Base-by-base conservation (phyloP, 2,329 filamentous ascomycete species). In the Cercospora sesami region DNA sequence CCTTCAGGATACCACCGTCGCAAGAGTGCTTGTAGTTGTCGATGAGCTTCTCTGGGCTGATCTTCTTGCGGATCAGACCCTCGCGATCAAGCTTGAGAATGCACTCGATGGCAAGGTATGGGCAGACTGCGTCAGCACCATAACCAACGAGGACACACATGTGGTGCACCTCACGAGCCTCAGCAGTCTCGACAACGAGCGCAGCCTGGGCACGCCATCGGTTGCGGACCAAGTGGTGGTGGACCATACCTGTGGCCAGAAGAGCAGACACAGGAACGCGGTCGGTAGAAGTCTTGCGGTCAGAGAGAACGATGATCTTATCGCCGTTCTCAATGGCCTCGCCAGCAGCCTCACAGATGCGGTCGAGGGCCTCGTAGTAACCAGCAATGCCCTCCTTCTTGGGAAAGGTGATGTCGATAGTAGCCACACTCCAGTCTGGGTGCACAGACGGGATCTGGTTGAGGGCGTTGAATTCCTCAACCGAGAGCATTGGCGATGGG, bases 121-220 rank as follows among this genome's bases (percentile, higher is more conserved):
- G 94, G 84, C 95, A 96, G 78, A 98, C 89, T 60, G 90, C 94
- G 82, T 98, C 94, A 65, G 91, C 93, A 83, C 94, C 94, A 76
- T 98, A 98, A 64, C 94, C 94, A 68, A 98, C 87, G 53, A 97
- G 86, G n/a, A 98, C 94, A 83, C 93, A 97, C 93, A 97, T 96
- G 83, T 98, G 94, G 81, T 98, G 94, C 7, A 98, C 94, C 81
- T 98, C 94, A 82, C 94, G 92, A 75, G 94, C 94, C 80, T 98
- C 94, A 57, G 91, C 94, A 71, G 94, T 97, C 84, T 98, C 94
- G 36, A 97, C 88, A 48, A 97, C 86, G 57, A 98, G 83, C 58
- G 94, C 94, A 73, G 89, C 92, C 81, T 94, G 88, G 12, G 94
- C 94, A 79, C 94, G 88, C 93, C 94, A 96, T 83, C 96, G 94